Conservation (phyloP, 345 rosid species). For the Populus ilicifolia region DNA sequence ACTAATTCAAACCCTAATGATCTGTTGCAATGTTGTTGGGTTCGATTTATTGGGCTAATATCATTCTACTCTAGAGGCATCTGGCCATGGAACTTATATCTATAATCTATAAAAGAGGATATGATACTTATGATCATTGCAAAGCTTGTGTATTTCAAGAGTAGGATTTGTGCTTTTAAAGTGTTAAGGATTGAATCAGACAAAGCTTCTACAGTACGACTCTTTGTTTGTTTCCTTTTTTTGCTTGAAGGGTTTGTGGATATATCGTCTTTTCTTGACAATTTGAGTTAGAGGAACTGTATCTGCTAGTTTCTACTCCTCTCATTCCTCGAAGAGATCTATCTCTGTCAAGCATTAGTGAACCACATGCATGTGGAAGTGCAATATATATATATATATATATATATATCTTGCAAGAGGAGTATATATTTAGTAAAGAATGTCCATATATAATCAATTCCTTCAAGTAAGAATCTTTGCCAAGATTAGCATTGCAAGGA, state of each 20-base stretch:
- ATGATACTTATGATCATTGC: not conserved
- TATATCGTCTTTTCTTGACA: not conserved
- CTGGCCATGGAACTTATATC: not conserved
- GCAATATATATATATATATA: no score
- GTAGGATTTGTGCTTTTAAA: not conserved
- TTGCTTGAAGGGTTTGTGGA: not conserved
- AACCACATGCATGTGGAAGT: not conserved
- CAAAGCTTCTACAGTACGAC: not conserved
- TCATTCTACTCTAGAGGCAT: not conserved
- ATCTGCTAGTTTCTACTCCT: not conserved
- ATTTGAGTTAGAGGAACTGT: not conserved
- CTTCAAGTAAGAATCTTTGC: constrained; percentile 6
- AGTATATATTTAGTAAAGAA: not conserved
- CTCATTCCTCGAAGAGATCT: not conserved
- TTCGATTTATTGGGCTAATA: not conserved
- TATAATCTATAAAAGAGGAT: not conserved
- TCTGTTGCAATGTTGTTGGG: not conserved
- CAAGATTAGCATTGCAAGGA: constrained; percentile 2
- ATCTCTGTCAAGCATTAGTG: not conserved
- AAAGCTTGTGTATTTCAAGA: not conserved
- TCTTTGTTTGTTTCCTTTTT: not conserved
- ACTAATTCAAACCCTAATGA: not conserved
- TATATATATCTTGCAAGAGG: no score
- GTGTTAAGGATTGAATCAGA: not conserved
- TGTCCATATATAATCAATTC: not conserved